A percentile compares a stretch with the other conserved stretches of the same genome.
These are phyloP conservation scores for Carex pumila DNA, from an alignment of 176 grass and related monocot genomes.

Conservation along the genomic window DNA sequence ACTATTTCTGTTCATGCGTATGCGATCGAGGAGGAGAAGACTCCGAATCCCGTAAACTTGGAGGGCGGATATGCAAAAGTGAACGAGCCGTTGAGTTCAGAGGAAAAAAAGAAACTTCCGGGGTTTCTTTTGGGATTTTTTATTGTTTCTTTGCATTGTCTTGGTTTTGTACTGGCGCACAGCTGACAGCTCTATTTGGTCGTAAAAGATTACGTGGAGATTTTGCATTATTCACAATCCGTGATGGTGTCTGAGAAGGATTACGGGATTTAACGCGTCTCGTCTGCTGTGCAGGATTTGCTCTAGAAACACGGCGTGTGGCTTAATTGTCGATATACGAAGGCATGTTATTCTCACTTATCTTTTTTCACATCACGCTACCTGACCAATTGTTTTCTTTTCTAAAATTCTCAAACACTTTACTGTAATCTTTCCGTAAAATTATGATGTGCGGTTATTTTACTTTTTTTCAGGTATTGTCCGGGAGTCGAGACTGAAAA, in stretches of 20 bases:
- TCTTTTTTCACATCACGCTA: background rate
- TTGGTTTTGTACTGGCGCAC: background rate
- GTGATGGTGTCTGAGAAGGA: background rate
- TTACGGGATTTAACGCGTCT: conserved; percentile 15
- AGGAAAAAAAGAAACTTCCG: conserved; percentile 16
- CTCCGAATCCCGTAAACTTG: background rate
- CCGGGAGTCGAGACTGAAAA: background rate
- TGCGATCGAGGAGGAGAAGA: conserved; percentile 34
- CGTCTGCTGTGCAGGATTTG: conserved; percentile 20
- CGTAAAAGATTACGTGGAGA: background rate
- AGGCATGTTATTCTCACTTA: background rate
- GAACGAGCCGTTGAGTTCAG: conserved; percentile 12
- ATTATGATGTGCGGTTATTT: background rate
- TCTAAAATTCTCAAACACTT: background rate
- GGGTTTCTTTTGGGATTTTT: conserved; percentile 18
- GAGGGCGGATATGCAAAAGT: background rate
- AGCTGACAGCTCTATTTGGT: background rate
- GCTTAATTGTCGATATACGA: background rate
- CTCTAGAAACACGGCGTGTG: conserved; percentile 35
- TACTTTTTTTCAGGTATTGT: background rate
- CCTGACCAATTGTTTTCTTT: background rate
- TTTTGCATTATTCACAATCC: background rate
- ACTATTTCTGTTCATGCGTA: conserved; percentile 29
- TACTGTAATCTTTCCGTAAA: background rate
- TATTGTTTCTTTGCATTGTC: background rate